phyloP scores from a whole-genome alignment of 148 eudicot genomes.

The Euryodendron excelsum region DNA sequence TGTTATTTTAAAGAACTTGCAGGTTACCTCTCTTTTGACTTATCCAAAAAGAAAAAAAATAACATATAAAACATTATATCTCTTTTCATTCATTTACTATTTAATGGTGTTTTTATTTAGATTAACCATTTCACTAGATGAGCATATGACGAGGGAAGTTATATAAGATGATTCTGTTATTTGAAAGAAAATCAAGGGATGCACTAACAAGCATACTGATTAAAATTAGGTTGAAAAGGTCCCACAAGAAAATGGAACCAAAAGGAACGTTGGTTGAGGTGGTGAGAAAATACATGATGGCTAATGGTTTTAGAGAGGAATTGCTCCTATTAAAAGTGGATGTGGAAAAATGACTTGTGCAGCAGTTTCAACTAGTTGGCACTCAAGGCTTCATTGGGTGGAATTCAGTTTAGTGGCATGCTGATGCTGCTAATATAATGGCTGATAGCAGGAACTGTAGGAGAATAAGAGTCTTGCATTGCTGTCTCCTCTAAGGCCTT shows the following conservation, averaged over 20 bases:
- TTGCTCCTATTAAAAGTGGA: background rate
- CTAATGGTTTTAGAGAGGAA: background rate
- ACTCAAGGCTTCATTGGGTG: background rate
- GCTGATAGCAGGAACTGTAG: no score
- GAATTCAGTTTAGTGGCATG: background rate
- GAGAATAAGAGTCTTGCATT: background rate
- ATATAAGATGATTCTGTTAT: background rate
- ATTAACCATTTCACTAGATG: background rate
- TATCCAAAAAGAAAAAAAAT: no score
- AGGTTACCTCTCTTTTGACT: conserved; percentile 45
- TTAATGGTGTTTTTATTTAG: background rate
- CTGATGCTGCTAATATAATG: background rate
- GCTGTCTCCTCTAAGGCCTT: background rate
- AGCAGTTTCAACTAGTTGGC: background rate
- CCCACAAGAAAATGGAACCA: background rate
- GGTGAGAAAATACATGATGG: background rate
- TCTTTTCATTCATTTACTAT: conserved; percentile 16
- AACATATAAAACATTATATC: no score
- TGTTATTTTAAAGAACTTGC: conserved; percentile 69
- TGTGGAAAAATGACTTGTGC: background rate
- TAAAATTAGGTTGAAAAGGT: background rate
- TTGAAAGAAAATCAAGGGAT: background rate
- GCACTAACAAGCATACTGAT: background rate
- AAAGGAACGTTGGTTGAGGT: background rate
- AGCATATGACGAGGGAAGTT: background rate